Conservation (phyloP, 2,329 filamentous ascomycete species). For the Pseudocercospora vitis region DNA sequence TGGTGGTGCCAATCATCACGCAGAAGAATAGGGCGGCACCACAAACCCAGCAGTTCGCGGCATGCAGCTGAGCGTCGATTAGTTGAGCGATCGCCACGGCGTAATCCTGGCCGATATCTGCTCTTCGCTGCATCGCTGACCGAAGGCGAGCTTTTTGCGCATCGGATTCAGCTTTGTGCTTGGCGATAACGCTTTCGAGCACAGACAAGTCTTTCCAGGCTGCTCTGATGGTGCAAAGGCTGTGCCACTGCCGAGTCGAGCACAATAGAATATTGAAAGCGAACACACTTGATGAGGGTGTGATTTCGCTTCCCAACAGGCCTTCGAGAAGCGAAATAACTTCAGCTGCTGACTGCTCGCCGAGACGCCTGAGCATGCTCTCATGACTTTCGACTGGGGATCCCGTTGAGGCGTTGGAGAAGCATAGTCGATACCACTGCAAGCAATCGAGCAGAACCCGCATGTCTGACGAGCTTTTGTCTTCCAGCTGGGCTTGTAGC, state of each 20-base stretch:
- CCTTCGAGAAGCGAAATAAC: not conserved
- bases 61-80: conserved; percentile 11
- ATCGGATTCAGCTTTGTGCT: conserved; percentile 1
- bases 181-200: not conserved
- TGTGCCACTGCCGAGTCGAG: not conserved
- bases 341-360: not conserved
- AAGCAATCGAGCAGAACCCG: conserved; percentile 6
- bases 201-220: conserved; percentile 1
- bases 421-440: conserved; percentile 14
- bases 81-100: conserved; percentile 16
- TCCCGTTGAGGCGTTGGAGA: not conserved
- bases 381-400: too few relatives aligned
- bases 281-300: not conserved
- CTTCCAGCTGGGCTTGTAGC: not conserved
- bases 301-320: not conserved
- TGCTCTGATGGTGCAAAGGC: not conserved
- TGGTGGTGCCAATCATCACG: conserved; percentile 14
- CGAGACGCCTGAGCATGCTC: not conserved
- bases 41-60: conserved; percentile 15
- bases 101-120: conserved; percentile 3
- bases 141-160: not conserved
- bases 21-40: conserved; percentile 21
- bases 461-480: not conserved
- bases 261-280: not conserved
- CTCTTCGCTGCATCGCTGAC: not conserved